Percentiles rank a stretch among this genome's conserved stretches.
Conservation (phyloP, 2,329 filamentous ascomycete species). For the Coccinonectria pachysandricola region DNA sequence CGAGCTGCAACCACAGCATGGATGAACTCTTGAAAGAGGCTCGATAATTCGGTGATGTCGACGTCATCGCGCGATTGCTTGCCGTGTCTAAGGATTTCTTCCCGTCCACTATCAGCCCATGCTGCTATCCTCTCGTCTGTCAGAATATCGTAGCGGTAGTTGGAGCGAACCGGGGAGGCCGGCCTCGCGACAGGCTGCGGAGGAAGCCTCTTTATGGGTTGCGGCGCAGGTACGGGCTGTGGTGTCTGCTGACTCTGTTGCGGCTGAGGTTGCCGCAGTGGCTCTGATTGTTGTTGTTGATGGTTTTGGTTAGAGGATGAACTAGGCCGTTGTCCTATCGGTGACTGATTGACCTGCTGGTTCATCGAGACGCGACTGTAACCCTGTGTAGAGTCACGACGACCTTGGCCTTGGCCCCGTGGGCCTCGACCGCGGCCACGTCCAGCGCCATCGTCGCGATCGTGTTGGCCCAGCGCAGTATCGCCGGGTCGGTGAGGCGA, state of each 20-base stretch:
- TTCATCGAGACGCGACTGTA: constrained; percentile 17
- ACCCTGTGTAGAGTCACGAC: constrained; percentile 40
- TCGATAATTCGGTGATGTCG: constrained; percentile 57
- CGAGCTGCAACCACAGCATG: constrained; percentile 62
- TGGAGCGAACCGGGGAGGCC: constrained; percentile 27
- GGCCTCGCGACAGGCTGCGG: constrained; percentile 16
- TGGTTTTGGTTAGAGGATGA: constrained; percentile 12
- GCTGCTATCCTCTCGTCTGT: constrained; percentile 56
- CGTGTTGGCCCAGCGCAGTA: constrained; percentile 45
- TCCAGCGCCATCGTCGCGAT: constrained; percentile 40
- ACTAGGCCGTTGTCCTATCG: too few species aligned
- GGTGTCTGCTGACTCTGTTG: too few species aligned
- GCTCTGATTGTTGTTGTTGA: constrained; percentile 7
- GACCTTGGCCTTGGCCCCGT: constrained; percentile 32
- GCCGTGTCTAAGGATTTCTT: constrained; percentile 56
- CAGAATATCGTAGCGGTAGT: constrained; percentile 65
- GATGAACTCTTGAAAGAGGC: constrained; percentile 76
- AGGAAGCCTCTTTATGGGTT: constrained; percentile 10
- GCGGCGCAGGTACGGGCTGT: constrained; percentile 14
- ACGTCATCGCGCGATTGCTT: constrained; percentile 54
- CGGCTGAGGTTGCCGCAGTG: constrained; percentile 12
- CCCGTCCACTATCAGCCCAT: constrained; percentile 60
- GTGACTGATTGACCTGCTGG: constrained; percentile 10
- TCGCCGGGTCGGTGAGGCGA: constrained; percentile 54
- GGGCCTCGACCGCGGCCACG: constrained; percentile 37